These are phyloP conservation scores for Lizonia empirigonia DNA, from an alignment of 2,329 filamentous ascomycete species.

Conservation along the genomic window DNA sequence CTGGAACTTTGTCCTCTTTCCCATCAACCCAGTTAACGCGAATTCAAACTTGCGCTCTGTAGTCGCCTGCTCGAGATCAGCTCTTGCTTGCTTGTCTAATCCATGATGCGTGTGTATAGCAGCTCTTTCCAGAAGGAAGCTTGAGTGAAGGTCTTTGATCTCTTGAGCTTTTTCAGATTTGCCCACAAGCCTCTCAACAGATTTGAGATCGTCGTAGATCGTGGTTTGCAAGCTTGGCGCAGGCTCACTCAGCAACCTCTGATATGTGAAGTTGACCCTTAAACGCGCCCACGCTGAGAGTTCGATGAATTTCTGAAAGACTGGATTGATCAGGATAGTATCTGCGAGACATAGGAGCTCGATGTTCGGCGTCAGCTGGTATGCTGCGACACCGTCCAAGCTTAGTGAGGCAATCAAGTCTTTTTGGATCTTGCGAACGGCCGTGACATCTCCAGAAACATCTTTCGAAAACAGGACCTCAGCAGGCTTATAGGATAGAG, in stretches of 20 bases:
- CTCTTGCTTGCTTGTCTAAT: conserved; percentile 73
- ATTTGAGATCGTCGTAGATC: conserved; percentile 65
- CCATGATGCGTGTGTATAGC: conserved; percentile 85
- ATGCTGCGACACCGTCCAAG: conserved; percentile 84
- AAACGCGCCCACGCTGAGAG: conserved; percentile 67
- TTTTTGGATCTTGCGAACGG: conserved; percentile 51
- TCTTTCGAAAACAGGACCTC: conserved; percentile 58
- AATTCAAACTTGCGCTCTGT: conserved; percentile 75
- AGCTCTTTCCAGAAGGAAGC: conserved; percentile 81
- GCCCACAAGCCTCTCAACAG: conserved; percentile 55
- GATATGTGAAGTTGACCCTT: conserved; percentile 74
- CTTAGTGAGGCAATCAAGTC: conserved; percentile 72
- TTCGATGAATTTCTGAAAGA: conserved; percentile 53
- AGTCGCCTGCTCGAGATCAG: conserved; percentile 72
- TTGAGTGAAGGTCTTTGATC: conserved; percentile 52
- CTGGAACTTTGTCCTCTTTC: conserved; percentile 83
- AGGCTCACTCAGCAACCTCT: conserved; percentile 68
- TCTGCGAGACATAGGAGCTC: conserved; percentile 83
- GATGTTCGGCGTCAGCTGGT: conserved; percentile 80
- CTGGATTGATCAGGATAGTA: conserved; percentile 59
- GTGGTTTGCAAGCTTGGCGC: conserved; percentile 63
- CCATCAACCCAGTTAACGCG: conserved; percentile 81
- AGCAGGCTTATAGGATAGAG: conserved; percentile 65
- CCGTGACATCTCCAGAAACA: conserved; percentile 44
- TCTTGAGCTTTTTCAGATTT: conserved; percentile 26